Conservation (phyloP, 768 basidiomycete species). For the Suillus paluster region DNA sequence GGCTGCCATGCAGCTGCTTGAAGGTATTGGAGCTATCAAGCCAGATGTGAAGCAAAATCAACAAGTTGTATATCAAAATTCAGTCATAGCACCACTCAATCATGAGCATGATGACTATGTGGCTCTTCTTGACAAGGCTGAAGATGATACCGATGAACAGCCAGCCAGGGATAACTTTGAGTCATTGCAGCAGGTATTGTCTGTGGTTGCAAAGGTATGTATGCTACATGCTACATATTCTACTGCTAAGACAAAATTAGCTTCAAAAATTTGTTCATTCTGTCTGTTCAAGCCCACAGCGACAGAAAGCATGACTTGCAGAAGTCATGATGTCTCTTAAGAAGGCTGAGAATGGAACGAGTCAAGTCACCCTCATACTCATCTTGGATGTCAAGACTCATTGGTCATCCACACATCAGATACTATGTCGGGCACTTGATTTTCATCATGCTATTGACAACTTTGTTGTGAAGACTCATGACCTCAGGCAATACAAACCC, state of each 20-base stretch:
- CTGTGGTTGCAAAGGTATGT: background rate
- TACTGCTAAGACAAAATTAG: background rate
- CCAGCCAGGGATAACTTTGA: too few species aligned
- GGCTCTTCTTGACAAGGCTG: too few species aligned
- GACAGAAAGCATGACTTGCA: background rate
- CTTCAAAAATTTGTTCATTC: background rate
- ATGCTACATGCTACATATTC: background rate
- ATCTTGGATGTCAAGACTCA: conserved; percentile 39
- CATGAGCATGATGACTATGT: too few species aligned
- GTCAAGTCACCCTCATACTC: background rate
- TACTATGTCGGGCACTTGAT: conserved; percentile 25
- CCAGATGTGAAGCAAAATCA: too few species aligned
- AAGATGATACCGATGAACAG: too few species aligned
- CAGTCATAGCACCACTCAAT: too few species aligned
- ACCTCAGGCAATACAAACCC: background rate
- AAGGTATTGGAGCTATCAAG: too few species aligned
- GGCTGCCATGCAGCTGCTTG: too few species aligned
- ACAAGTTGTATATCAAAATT: too few species aligned
- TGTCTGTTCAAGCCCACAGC: background rate
- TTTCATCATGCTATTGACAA: background rate
- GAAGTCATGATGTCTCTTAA: background rate
- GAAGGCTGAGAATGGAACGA: background rate
- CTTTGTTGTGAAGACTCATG: background rate
- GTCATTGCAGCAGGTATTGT: background rate
- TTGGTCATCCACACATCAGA: conserved; percentile 45